Evolutionary conservation across 495 filamentous ascomycete species (phyloP), one percentile per base, ranked within the genome.

Genomic region (Neurospora tetraspora): DNA sequence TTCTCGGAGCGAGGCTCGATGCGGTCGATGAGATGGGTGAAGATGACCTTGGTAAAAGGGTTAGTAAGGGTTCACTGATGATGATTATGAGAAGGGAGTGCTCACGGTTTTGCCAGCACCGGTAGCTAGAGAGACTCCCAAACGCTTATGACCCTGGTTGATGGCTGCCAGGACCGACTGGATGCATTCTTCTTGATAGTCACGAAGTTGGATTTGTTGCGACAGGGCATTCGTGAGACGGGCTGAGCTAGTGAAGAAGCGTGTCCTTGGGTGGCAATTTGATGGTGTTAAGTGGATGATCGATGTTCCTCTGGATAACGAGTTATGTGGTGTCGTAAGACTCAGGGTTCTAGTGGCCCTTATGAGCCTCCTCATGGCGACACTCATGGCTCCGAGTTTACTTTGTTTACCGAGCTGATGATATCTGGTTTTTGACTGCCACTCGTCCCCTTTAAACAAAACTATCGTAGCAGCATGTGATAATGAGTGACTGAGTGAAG

Each of bases 11-110:
- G 84, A 8, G 90, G 81, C 70, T 85, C 82, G 69, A 98, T 83
- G 65, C 93, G 92, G 71, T 91, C 89, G 69, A 99, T 98, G 11
- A 99, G 86, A 74, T 97, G 93, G 7, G 94, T 98, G 85, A 99
- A 99, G 74, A 99, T 94, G 76, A 99, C 90, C 92, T 94, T 39
- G 18, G 1, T 40, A 14, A n/a, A 45, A 5, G 10, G 31, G 11
- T 74, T 36, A 10, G 16, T 7, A 23, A 11, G 37, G 43, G 38
- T 69, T 34, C 10, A 20, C n/a, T 23, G 3, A 59, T 11, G 20
- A 0, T 42, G 5, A 18, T 38, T 31, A 20, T 14, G 16, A 11
- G 39, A 16, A 71, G 18, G 18, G n/a, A 14, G 69, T 31, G 75
- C 84, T 53, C 82, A 93, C 94, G 4, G 96, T 99, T 80, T 99